Evolutionary conservation across 139 green algal species (phyloP).

Genomic region (Ulvella scutata): DNA sequence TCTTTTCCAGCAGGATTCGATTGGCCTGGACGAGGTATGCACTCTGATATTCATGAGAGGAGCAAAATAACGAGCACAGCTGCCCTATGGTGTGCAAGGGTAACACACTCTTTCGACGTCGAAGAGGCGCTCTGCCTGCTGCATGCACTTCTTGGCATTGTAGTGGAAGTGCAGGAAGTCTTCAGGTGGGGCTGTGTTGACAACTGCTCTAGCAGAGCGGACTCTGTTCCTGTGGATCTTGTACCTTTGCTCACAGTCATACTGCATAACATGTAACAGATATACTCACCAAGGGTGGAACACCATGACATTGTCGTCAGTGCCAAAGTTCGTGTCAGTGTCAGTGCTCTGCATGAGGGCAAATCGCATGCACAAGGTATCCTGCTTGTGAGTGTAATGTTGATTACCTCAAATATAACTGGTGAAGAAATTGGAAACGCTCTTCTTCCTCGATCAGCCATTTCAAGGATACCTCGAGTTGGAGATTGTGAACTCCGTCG

Average conservation of each 20-base stretch:
- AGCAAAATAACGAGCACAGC: too few relatives aligned
- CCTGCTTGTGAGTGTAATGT: neutral
- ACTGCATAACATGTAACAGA: too few relatives aligned
- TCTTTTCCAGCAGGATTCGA: neutral
- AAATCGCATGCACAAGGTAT: too few relatives aligned
- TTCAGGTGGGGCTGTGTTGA: neutral
- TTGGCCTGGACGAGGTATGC: too few relatives aligned
- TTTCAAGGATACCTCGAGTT: neutral
- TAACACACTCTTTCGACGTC: neutral
- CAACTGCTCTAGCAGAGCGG: neutral
- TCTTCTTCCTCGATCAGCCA: neutral
- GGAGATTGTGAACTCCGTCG: neutral
- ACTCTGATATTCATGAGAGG: too few relatives aligned
- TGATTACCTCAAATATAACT: neutral
- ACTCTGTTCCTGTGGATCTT: neutral
- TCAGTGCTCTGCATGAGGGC: too few relatives aligned
- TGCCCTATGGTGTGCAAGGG: neutral
- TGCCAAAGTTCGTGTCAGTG: too few relatives aligned
- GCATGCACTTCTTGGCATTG: neutral
- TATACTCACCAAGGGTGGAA: too few relatives aligned
- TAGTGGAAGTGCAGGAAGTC: neutral
- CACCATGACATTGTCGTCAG: too few relatives aligned
- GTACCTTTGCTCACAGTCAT: neutral
- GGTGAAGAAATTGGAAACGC: neutral
- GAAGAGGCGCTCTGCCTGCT: neutral